Conservation (phyloP, 164 flowering plant species). For the Vitis labrusca region DNA sequence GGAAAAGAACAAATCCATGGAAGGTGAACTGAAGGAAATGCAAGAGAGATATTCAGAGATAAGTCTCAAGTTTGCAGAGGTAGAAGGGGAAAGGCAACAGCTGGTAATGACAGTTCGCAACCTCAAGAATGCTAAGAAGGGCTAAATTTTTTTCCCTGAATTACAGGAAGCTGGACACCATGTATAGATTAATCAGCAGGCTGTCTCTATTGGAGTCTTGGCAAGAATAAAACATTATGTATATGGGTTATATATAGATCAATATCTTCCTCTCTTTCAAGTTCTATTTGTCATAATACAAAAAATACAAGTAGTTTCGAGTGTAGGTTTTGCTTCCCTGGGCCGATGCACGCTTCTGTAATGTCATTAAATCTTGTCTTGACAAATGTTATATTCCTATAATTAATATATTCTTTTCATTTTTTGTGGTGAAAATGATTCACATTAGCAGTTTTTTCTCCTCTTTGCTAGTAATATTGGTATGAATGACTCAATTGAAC, state of each 20-base stretch:
- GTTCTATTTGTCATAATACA: constrained; percentile 9
- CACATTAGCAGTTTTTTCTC: no score
- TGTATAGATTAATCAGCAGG: constrained; percentile 29
- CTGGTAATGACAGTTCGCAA: constrained; percentile 84
- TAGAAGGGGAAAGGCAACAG: constrained; percentile 91
- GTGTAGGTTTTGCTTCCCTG: not conserved
- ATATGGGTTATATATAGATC: constrained; percentile 17
- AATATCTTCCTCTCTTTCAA: not conserved
- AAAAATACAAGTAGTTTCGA: constrained; percentile 1
- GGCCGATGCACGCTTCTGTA: constrained; percentile 7
- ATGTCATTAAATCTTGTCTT: constrained; percentile 9
- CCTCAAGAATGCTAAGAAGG: constrained; percentile 64
- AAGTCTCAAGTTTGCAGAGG: constrained; percentile 95
- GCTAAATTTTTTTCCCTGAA: constrained; percentile 17
- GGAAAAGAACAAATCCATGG: constrained; percentile 67
- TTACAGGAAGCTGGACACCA: constrained; percentile 4
- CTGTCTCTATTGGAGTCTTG: constrained; percentile 8
- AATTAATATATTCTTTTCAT: constrained; percentile 17
- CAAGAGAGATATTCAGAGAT: constrained; percentile 89
- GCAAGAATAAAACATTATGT: constrained; percentile 30
- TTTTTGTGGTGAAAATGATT: not conserved
- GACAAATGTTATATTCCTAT: constrained; percentile 13
- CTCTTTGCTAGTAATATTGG: no score
- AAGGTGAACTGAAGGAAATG: constrained; percentile 84
- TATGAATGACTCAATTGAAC: no score